Evolutionary conservation across 805 yeast genomes (phyloP).

Genomic region (Diddensiella santjacobensis): DNA sequence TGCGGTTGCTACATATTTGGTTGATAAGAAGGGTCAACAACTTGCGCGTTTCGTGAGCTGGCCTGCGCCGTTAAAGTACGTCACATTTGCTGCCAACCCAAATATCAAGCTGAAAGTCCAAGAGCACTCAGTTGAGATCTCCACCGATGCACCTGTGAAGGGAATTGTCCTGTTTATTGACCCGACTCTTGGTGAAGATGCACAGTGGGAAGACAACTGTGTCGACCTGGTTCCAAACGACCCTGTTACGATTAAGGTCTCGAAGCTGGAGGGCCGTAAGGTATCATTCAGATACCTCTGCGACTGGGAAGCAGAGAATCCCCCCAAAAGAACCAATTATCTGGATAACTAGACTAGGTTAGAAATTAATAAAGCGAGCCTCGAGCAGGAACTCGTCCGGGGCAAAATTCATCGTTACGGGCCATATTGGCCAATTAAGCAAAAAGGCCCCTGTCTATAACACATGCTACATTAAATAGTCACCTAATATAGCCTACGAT

Average conservation of each 20-base stretch:
- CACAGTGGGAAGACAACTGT: slow-evolving; percentile 11
- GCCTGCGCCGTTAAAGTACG: slow-evolving; percentile 49
- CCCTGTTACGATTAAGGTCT: not conserved
- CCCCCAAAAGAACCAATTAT: slow-evolving; percentile 1
- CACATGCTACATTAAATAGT: too few species aligned
- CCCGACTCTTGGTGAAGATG: slow-evolving; percentile 7
- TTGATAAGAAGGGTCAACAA: slow-evolving; percentile 15
- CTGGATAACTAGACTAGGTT: not conserved
- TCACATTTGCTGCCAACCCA: slow-evolving; percentile 19
- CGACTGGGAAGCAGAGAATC: slow-evolving; percentile 4
- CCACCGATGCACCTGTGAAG: slow-evolving; percentile 8
- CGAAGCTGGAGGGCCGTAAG: not conserved
- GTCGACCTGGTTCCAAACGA: slow-evolving; percentile 10
- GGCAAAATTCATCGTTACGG: too few species aligned
- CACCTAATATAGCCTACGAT: too few species aligned
- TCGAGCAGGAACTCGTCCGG: too few species aligned
- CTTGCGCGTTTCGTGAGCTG: slow-evolving; percentile 41
- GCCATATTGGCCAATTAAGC: too few species aligned
- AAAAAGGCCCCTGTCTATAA: too few species aligned
- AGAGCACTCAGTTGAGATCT: slow-evolving; percentile 1
- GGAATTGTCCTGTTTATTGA: slow-evolving; percentile 6
- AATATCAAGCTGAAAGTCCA: not conserved
- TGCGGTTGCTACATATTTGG: slow-evolving; percentile 19
- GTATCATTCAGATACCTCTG: not conserved
- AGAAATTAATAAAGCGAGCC: too few species aligned